These are phyloP conservation scores for Trichophyton rubrum DNA, from an alignment of 2,329 filamentous ascomycete species.

Conservation along the genomic window DNA sequence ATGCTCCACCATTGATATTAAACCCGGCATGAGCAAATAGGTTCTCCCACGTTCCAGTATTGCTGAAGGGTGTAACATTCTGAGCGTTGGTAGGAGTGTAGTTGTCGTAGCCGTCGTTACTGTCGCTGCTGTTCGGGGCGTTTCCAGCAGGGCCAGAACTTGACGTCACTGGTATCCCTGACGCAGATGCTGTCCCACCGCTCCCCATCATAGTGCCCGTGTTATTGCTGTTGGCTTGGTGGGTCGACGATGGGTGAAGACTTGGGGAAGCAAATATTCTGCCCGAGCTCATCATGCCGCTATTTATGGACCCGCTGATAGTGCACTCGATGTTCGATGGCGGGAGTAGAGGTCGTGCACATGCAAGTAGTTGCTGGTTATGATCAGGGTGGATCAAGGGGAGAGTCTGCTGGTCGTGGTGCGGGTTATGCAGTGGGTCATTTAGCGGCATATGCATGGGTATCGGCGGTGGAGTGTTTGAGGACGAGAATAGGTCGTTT, in stretches of 20 bases:
- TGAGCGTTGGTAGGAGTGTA: neutral
- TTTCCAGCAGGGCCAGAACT: neutral
- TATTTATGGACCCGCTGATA: conserved; percentile 1
- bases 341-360: neutral
- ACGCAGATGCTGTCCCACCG: neutral
- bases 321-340: neutral
- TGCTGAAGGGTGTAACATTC: conserved; percentile 7
- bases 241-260: neutral
- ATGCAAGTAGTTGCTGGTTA: neutral
- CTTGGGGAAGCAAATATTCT: neutral
- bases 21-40: conserved; percentile 17
- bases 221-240: neutral
- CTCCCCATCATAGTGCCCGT: neutral
- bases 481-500: neutral
- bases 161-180: neutral
- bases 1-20: conserved; percentile 16
- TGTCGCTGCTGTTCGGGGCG: neutral
- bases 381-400: neutral
- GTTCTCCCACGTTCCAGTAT: conserved; percentile 14
- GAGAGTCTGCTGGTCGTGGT: neutral
- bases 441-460: conserved; percentile 3
- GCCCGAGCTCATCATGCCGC: neutral
- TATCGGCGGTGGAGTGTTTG: neutral
- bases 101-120: neutral
- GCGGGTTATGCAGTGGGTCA: neutral